Base-by-base conservation (phyloP, 2,329 filamentous ascomycete genomes). In the Neocucurbitaria cava region DNA sequence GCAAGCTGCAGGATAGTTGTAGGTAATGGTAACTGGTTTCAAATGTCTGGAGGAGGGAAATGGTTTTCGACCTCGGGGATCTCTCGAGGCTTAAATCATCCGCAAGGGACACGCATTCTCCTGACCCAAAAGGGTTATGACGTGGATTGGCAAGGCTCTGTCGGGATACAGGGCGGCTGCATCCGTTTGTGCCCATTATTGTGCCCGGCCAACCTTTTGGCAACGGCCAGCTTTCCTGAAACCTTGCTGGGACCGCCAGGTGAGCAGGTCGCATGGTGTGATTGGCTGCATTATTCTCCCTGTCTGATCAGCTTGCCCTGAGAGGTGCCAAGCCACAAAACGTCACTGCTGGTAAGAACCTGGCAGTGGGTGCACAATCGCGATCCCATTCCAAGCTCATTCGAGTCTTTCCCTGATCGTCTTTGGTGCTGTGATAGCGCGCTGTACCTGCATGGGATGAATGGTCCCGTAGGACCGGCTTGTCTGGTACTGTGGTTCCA, bases 391-490 rank as follows among this genome's bases (percentile, higher is more conserved):
- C 45, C 42, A 51, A 26, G 30, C 30, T 31, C 30, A 20, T 41
- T 20, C 20, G 50, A 39, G 26, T 20, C 21, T 44, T 59, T 56
- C 52, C 64, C 59, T 61, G 56, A 60, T 62, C 42, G 61, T 65
- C 62, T 15, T 42, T 47, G 23, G 36, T n/a, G 39, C 33, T 54
- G 51, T 56, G 62, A 61, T 52, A 49, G 55, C 46, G 45, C 28
- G 24, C 50, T 31, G 68, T 62, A 68, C 65, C 68, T 71, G 68
- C 68, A 65, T 70, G 56, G n/a, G 53, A 28, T 51, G 39, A 47
- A 45, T 49, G 18, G 33, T 39, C 20, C 46, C 48, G 45, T 45
- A 40, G 24, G 9, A 28, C 23, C n/a, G 26, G 41, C 38, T 24
- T 24, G 38, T 23, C 21, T 40, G 20, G 11, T 11, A 6, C 2